These are phyloP conservation scores for Phytophthora palmivora DNA, from an alignment of 352 stramenopile genomes.

Conservation along the genomic window DNA sequence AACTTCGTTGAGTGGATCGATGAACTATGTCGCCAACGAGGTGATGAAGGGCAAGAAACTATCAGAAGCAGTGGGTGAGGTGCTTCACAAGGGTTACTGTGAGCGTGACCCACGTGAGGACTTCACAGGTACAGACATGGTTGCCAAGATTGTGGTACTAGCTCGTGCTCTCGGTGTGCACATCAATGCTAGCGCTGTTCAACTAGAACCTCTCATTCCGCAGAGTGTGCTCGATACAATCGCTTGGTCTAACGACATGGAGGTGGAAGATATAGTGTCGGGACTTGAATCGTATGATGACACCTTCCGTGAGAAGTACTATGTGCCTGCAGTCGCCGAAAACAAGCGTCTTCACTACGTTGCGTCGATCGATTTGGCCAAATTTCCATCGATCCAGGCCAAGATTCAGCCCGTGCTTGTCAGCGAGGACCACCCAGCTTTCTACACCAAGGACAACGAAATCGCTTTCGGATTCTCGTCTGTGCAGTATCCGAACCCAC, in stretches of 20 bases:
- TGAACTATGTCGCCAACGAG: constrained; percentile 78
- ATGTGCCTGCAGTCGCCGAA: constrained; percentile 46
- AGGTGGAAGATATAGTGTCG: constrained; percentile 54
- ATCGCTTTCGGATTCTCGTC: constrained; percentile 78
- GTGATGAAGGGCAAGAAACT: constrained; percentile 76
- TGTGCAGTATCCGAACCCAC: constrained; percentile 71
- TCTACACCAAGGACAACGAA: constrained; percentile 71
- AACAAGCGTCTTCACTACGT: constrained; percentile 72
- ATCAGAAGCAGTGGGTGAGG: constrained; percentile 58
- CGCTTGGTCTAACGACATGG: constrained; percentile 52
- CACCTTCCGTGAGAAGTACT: constrained; percentile 64
- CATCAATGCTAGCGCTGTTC: constrained; percentile 53
- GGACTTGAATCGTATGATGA: constrained; percentile 65
- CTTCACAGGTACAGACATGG: constrained; percentile 69
- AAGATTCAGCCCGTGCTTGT: constrained; percentile 62
- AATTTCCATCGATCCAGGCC: constrained; percentile 56
- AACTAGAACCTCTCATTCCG: constrained; percentile 64
- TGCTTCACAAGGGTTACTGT: constrained; percentile 65
- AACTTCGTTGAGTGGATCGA: constrained; percentile 70
- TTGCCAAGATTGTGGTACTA: constrained; percentile 74
- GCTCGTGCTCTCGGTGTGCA: constrained; percentile 65
- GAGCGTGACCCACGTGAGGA: constrained; percentile 78
- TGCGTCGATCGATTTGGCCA: constrained; percentile 65
- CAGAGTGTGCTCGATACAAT: constrained; percentile 51
- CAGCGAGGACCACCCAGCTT: constrained; percentile 68